Conservation (phyloP, 768 basidiomycete species). For the Suillus cothurnatus region DNA sequence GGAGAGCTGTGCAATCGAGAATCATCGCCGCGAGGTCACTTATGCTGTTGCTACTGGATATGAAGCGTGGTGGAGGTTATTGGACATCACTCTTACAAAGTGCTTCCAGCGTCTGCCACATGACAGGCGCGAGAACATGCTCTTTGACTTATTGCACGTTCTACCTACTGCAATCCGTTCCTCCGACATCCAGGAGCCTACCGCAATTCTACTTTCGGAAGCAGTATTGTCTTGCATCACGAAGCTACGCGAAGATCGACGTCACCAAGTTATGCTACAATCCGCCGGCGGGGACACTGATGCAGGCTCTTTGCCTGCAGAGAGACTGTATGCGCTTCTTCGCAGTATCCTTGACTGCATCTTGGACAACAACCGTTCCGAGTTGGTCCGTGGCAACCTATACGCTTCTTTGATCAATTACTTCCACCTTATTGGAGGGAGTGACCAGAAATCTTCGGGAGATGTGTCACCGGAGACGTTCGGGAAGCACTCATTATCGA, state of each 20-base stretch:
- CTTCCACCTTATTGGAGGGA: slow-evolving; percentile 59
- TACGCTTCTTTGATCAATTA: slow-evolving; percentile 92
- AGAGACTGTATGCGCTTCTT: slow-evolving; percentile 75
- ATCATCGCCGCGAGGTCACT: slow-evolving; percentile 80
- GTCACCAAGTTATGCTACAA: slow-evolving; percentile 67
- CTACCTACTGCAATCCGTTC: slow-evolving; percentile 72
- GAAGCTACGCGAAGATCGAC: slow-evolving; percentile 83
- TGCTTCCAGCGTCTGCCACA: slow-evolving; percentile 83
- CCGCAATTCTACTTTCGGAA: slow-evolving; percentile 84
- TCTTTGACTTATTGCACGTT: slow-evolving; percentile 88
- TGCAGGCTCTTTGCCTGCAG: slow-evolving; percentile 73
- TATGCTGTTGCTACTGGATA: slow-evolving; percentile 71
- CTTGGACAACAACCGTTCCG: slow-evolving; percentile 73
- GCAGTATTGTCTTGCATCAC: slow-evolving; percentile 80
- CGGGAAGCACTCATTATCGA: slow-evolving; percentile 29
- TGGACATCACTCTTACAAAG: slow-evolving; percentile 85
- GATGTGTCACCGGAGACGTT: slow-evolving; percentile 21
- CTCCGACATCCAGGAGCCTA: slow-evolving; percentile 64
- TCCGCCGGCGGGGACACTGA: slow-evolving; percentile 64
- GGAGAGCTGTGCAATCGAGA: slow-evolving; percentile 84
- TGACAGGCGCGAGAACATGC: slow-evolving; percentile 82
- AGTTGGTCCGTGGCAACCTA: slow-evolving; percentile 91
- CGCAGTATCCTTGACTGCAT: slow-evolving; percentile 76
- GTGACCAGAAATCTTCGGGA: slow-evolving; percentile 17
- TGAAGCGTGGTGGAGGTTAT: slow-evolving; percentile 81